Base-by-base conservation (phyloP, 148 eudicot species). In the Fallopia convolvulus region DNA sequence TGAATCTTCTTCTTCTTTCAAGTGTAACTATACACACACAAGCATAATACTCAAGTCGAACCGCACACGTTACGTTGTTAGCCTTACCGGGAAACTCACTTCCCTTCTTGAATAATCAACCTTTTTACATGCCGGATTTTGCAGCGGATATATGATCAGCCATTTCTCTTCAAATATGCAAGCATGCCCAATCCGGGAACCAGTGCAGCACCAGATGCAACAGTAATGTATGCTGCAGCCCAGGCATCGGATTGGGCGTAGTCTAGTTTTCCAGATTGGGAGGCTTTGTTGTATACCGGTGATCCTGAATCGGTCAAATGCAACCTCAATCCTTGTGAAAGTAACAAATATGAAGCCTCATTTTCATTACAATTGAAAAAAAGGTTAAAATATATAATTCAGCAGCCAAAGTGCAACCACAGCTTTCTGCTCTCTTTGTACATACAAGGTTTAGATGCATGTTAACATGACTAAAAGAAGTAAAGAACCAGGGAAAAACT, bases 151-250 rank as follows among this genome's bases (percentile, higher is more conserved):
- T n/a, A 8, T 1, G 9, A 77, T 86, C 78, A 89, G 72, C 84
- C 84, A 48, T 82, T 78, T 80, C 97, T 86, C 85, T 83, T 89
- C 80, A 94, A 75, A 86, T 87, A 92, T 32, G 99, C 92, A 66
- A 90, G 84, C 21, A 94, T 83, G 23, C 99, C 91, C 81, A 94
- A 81, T 26, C 99, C 99, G 44, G 99, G 93, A 70, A 89, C 88
- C 40, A 94, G 81, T 0, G 97, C 96, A 41, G 99, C 96, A 75
- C 99, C 93, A n/a, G 99, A 97, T 78, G 96, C 99, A 44, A 86
- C 96, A n/a, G 91, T 73, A 68, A 89, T 88, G 79, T 94, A 94
- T 17, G 96, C 96, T 17, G 92, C 76, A 39, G 96, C 86, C 97
- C 97, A 89, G 47, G 96, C 90, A 85, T 92, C 96, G 26, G 87